A percentile compares a stretch with the other conserved stretches of the same genome.
phyloP scores from a whole-genome alignment of 2,329 filamentous ascomycete genomes.

The Pyrenochaeta sp. region DNA sequence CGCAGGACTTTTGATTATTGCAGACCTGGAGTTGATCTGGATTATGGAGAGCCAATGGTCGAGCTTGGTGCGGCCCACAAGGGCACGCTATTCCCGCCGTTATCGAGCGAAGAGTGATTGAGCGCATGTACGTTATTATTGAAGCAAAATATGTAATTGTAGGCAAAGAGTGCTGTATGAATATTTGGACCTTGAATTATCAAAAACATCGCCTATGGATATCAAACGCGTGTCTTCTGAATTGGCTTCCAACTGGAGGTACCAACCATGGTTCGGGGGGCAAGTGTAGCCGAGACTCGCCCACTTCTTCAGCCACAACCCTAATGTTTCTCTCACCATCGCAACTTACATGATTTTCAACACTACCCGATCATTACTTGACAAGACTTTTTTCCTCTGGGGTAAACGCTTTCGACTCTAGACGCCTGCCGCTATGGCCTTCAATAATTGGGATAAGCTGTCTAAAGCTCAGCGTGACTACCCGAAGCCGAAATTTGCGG shows the following conservation, averaged over 20 bases:
- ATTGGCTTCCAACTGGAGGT: not conserved
- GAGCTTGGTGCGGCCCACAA: constrained; percentile 53
- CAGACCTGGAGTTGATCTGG: constrained; percentile 67
- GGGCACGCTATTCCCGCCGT: constrained; percentile 61
- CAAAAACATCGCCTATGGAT: not conserved
- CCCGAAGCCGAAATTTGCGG: constrained; percentile 46
- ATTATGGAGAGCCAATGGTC: constrained; percentile 68
- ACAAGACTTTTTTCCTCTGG: not conserved
- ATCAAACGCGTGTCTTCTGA: not conserved
- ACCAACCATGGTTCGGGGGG: not conserved
- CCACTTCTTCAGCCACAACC: constrained; percentile 17
- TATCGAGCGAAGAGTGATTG: constrained; percentile 35
- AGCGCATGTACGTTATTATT: not conserved
- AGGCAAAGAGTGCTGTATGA: not conserved
- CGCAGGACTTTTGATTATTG: constrained; percentile 72
- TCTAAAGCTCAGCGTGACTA: constrained; percentile 42
- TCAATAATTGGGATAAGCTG: constrained; percentile 46
- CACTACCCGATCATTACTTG: constrained; percentile 7
- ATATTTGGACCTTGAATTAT: not conserved
- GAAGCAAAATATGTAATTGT: not conserved
- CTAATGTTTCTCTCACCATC: constrained; percentile 19
- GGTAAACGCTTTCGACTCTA: not conserved
- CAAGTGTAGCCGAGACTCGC: constrained; percentile 23
- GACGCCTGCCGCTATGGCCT: constrained; percentile 35
- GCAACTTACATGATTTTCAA: constrained; percentile 13